Evolutionary conservation across 305 asterid species (phyloP).

Genomic region (Rubia balearica): DNA sequence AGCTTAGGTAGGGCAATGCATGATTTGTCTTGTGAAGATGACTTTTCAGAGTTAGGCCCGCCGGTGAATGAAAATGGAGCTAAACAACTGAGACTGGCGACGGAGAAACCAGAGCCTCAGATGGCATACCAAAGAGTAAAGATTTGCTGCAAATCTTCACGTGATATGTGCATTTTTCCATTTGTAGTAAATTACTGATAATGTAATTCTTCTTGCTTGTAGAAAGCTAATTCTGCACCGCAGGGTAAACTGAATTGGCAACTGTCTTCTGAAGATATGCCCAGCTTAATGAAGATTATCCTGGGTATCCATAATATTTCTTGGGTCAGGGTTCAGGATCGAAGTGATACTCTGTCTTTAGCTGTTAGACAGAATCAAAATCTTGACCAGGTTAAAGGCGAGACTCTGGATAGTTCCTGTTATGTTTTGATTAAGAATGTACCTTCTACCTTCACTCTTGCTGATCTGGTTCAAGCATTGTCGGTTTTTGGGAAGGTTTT

Average conservation of each 20-base stretch:
- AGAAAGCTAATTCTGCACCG: conserved; percentile 16
- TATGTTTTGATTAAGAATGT: conserved; percentile 27
- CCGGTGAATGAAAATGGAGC: conserved; percentile 17
- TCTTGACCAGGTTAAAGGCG: neutral
- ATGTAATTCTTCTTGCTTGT: conserved; percentile 2
- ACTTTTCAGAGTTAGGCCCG: conserved; percentile 32
- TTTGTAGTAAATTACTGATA: no score
- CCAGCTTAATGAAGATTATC: conserved; percentile 2
- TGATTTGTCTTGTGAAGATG: conserved; percentile 22
- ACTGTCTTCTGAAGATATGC: conserved; percentile 14
- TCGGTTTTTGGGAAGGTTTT: conserved; percentile 40
- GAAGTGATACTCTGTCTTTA: conserved; percentile 9
- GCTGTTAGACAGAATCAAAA: conserved; percentile 13
- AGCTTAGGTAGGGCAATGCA: conserved; percentile 22
- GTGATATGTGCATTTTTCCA: neutral
- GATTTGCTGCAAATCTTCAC: conserved; percentile 4
- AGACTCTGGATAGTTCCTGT: neutral
- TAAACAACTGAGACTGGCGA: conserved; percentile 19
- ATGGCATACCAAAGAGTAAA: conserved; percentile 18
- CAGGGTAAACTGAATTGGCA: conserved; percentile 14
- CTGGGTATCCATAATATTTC: conserved; percentile 7
- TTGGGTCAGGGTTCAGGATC: conserved; percentile 5
- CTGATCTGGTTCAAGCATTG: conserved; percentile 33
- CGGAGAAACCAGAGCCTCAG: conserved; percentile 23
- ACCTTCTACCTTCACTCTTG: conserved; percentile 25